A percentile compares a stretch with the other conserved stretches of the same genome.
Conservation (phyloP, 768 basidiomycete genomes). For the Exsudoporus frostii region DNA sequence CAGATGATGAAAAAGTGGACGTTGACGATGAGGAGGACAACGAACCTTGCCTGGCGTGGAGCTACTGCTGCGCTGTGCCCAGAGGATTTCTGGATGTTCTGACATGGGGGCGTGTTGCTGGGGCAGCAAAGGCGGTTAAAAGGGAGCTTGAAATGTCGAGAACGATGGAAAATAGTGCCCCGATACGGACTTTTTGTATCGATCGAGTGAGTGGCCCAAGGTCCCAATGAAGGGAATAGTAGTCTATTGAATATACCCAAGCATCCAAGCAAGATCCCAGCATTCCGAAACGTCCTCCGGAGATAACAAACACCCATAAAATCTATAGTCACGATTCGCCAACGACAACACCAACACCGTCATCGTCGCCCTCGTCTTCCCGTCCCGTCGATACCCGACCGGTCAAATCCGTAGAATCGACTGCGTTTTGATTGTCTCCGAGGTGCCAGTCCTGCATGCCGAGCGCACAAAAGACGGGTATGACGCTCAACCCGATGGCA, state of each 20-base stretch:
- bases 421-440: constrained; percentile 67
- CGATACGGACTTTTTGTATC: constrained; percentile 21
- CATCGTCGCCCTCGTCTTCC: background rate
- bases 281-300: background rate
- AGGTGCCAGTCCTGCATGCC: constrained; percentile 67
- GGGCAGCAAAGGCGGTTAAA: constrained; percentile 2
- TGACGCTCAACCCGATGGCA: constrained; percentile 49
- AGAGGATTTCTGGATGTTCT: constrained; percentile 82
- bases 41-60: constrained; percentile 62
- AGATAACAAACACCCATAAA: background rate
- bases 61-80: constrained; percentile 89
- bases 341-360: background rate
- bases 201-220: no score
- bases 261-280: background rate
- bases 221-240: background rate
- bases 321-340: background rate
- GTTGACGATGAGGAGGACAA: constrained; percentile 2
- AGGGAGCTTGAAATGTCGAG: constrained; percentile 26
- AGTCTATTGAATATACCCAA: background rate
- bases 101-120: constrained; percentile 33
- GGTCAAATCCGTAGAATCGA: constrained; percentile 39
- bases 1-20: background rate
- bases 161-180: constrained; percentile 31
- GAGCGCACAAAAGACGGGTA: constrained; percentile 57
- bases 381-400: constrained; percentile 6